phyloP scores from a whole-genome alignment of 495 filamentous ascomycete genomes.

The Gamarada debralockiae region DNA sequence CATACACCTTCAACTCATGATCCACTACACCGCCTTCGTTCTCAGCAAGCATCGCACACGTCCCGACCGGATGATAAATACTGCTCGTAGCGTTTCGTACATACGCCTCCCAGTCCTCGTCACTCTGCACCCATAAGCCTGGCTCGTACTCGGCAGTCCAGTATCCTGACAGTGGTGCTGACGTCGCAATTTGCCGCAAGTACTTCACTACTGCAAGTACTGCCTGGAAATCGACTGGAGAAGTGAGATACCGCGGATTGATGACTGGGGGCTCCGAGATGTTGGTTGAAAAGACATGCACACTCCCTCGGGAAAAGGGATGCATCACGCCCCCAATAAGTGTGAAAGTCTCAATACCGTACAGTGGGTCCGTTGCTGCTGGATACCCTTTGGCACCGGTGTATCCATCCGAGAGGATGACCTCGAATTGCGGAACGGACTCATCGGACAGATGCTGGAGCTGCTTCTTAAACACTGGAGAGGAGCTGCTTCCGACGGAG shows the following conservation, averaged over 20 bases:
- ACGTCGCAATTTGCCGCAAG: constrained; percentile 35
- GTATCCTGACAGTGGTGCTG: constrained; percentile 31
- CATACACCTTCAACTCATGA: constrained; percentile 48
- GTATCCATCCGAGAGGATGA: constrained; percentile 31
- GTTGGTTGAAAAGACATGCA: constrained; percentile 39
- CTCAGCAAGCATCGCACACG: constrained; percentile 30
- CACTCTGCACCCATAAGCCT: constrained; percentile 18
- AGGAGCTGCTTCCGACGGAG: neutral
- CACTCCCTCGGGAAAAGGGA: constrained; percentile 48
- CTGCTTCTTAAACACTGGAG: constrained; percentile 17
- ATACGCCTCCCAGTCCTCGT: constrained; percentile 31
- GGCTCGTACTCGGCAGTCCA: constrained; percentile 33
- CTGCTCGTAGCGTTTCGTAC: constrained; percentile 26
- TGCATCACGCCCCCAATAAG: constrained; percentile 36
- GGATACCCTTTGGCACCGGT: constrained; percentile 32
- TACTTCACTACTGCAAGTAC: constrained; percentile 38
- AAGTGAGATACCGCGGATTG: constrained; percentile 52
- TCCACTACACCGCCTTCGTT: constrained; percentile 43
- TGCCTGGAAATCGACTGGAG: constrained; percentile 48
- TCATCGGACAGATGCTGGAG: constrained; percentile 20
- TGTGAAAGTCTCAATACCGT: constrained; percentile 35
- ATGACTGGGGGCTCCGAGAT: constrained; percentile 28
- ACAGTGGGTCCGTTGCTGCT: constrained; percentile 19
- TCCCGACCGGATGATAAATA: constrained; percentile 36
- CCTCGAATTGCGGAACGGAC: constrained; percentile 23